These are phyloP conservation scores for Scytalidium sp. DNA, from an alignment of 2,329 filamentous ascomycete species.

Conservation along the genomic window DNA sequence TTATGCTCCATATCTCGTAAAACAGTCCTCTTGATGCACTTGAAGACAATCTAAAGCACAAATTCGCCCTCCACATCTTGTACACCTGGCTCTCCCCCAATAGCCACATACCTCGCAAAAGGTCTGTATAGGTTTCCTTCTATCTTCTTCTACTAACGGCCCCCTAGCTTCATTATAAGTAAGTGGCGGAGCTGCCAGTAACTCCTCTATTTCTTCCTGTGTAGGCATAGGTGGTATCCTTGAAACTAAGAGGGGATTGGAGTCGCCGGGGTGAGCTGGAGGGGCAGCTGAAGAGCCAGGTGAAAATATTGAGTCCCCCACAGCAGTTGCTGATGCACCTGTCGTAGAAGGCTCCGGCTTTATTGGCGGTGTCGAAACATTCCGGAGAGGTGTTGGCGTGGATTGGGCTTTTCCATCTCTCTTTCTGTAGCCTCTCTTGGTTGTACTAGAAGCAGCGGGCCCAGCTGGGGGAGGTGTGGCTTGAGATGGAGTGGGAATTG, in stretches of 20 bases:
- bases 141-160: constrained; percentile 36
- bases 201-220: constrained; percentile 58
- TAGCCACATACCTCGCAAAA: constrained; percentile 83
- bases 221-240: constrained; percentile 56
- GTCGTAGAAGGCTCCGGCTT: constrained; percentile 31
- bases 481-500: constrained; percentile 31
- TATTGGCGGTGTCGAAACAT: constrained; percentile 13
- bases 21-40: constrained; percentile 68
- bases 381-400: constrained; percentile 14
- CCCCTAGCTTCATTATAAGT: constrained; percentile 64
- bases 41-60: constrained; percentile 74
- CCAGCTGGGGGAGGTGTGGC: constrained; percentile 22
- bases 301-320: constrained; percentile 15
- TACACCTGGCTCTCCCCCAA: constrained; percentile 73
- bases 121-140: constrained; percentile 52
- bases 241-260: constrained; percentile 56
- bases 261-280: constrained; percentile 44
- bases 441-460: constrained; percentile 19
- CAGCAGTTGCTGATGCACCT: constrained; percentile 35
- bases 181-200: constrained; percentile 63
- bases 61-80: constrained; percentile 75
- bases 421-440: constrained; percentile 25
- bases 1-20: constrained; percentile 58
- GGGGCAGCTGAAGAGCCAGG: constrained; percentile 9
- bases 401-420: constrained; percentile 17